phyloP scores from a whole-genome alignment of 1,284 basidiomycete species.

The Ustilago cynodontis region DNA sequence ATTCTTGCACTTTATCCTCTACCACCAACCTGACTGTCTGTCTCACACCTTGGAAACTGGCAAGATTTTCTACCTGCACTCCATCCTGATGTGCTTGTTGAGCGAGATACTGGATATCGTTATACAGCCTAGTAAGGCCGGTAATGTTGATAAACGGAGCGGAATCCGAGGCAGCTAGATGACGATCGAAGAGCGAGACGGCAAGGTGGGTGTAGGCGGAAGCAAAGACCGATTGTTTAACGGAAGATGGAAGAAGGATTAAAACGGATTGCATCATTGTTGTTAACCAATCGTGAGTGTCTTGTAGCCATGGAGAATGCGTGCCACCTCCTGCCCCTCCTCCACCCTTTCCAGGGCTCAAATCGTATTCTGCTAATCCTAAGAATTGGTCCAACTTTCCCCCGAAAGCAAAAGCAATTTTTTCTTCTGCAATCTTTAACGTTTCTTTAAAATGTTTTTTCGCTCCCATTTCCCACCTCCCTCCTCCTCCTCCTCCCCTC shows the following conservation, averaged over 20 bases:
- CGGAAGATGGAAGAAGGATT: slow-evolving; percentile 79
- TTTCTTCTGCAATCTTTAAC: slow-evolving; percentile 78
- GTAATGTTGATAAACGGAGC: slow-evolving; percentile 13
- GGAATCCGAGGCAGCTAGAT: slow-evolving; percentile 42
- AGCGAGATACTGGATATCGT: slow-evolving; percentile 55
- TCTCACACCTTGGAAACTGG: background rate
- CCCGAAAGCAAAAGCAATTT: slow-evolving; percentile 85
- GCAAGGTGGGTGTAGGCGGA: slow-evolving; percentile 88
- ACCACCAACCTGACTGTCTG: slow-evolving; percentile 73
- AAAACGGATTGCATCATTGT: slow-evolving; percentile 94
- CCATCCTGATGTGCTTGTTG: slow-evolving; percentile 37
- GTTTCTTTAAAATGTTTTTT: slow-evolving; percentile 79
- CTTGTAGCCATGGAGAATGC: slow-evolving; percentile 94
- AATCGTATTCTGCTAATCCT: slow-evolving; percentile 92
- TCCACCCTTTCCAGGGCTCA: slow-evolving; percentile 76
- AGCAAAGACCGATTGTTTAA: slow-evolving; percentile 89
- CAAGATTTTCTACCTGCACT: background rate
- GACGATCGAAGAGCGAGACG: slow-evolving; percentile 81
- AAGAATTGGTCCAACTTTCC: slow-evolving; percentile 98
- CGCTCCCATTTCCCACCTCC: slow-evolving; percentile 80
- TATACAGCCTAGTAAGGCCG: slow-evolving; percentile 25
- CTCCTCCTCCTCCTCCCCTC: slow-evolving; percentile 76
- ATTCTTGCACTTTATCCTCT: slow-evolving; percentile 85
- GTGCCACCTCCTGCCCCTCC: background rate
- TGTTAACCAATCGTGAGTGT: slow-evolving; percentile 94